phyloP scores from a whole-genome alignment of 371 early-diverging fungal species.

The Mortierella sp. region DNA sequence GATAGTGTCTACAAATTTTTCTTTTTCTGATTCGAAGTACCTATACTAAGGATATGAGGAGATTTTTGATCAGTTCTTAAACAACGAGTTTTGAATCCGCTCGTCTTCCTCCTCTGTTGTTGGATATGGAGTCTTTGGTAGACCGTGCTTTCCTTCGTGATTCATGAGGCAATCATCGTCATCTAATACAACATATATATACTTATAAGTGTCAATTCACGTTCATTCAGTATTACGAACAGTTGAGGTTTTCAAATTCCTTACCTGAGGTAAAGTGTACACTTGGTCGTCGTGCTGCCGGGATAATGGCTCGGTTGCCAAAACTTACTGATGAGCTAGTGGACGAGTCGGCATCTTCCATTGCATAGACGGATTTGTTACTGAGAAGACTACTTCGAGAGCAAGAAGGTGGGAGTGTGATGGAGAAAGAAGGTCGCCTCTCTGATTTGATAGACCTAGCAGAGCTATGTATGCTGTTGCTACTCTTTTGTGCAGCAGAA shows the following conservation, averaged over 20 bases:
- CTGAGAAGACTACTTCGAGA: slow-evolving; percentile 23
- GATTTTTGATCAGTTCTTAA: neutral
- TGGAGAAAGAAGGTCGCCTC: slow-evolving; percentile 45
- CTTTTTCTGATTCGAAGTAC: neutral
- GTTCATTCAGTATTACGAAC: neutral
- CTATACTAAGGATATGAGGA: neutral
- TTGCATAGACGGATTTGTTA: slow-evolving; percentile 7
- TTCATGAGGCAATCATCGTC: slow-evolving; percentile 25
- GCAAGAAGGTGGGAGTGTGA: slow-evolving; percentile 43
- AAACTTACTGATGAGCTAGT: neutral
- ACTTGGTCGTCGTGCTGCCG: slow-evolving; percentile 22
- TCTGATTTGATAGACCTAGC: slow-evolving; percentile 20
- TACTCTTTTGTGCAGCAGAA: neutral
- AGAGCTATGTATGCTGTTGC: slow-evolving; percentile 6
- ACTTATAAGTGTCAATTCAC: neutral
- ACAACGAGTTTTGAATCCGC: slow-evolving; percentile 18
- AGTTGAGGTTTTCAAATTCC: neutral
- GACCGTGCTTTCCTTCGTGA: slow-evolving; percentile 29
- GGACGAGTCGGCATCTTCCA: neutral
- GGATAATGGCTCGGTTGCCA: neutral
- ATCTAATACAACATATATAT: neutral
- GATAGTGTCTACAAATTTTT: no score
- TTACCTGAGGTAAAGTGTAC: slow-evolving; percentile 48
- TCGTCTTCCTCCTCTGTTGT: slow-evolving; percentile 28
- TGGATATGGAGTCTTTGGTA: slow-evolving; percentile 54